Evolutionary conservation across 2,329 filamentous ascomycete genomes (phyloP).

Genomic region (Aspergillus flavus): DNA sequence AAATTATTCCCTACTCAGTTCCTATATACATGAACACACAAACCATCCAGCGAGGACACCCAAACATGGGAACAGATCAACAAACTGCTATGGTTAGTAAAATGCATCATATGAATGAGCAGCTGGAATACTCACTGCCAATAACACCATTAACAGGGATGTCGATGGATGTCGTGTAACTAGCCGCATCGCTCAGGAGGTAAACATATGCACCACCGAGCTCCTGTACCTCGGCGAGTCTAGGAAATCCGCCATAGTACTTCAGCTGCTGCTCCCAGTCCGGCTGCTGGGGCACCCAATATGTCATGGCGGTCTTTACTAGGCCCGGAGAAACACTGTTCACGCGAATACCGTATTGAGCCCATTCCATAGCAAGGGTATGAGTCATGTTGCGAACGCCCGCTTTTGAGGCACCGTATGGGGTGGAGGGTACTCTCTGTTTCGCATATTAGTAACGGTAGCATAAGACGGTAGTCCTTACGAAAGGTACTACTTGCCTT

Average conservation of each 20-base stretch:
- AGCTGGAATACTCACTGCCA: conserved; percentile 32
- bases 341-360: conserved; percentile 66
- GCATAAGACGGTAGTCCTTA: background rate
- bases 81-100: background rate
- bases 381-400: conserved; percentile 49
- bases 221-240: conserved; percentile 55
- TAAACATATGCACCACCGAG: conserved; percentile 55
- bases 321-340: conserved; percentile 56
- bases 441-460: background rate
- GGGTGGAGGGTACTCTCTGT: conserved; percentile 37
- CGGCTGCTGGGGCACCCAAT: conserved; percentile 52
- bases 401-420: conserved; percentile 51
- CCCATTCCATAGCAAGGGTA: conserved; percentile 70
- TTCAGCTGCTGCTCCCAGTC: conserved; percentile 58
- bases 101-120: background rate
- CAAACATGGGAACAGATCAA: background rate
- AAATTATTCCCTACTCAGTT: too few species aligned
- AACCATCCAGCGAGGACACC: too few species aligned
- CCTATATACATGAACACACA: background rate
- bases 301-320: conserved; percentile 45
- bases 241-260: conserved; percentile 58
- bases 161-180: conserved; percentile 54
- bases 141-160: conserved; percentile 54
- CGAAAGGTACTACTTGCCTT: conserved; percentile 28
- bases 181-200: conserved; percentile 49